Evolutionary conservation across 1,284 basidiomycete genomes (phyloP).

Genomic region (Ustilago bromivora): DNA sequence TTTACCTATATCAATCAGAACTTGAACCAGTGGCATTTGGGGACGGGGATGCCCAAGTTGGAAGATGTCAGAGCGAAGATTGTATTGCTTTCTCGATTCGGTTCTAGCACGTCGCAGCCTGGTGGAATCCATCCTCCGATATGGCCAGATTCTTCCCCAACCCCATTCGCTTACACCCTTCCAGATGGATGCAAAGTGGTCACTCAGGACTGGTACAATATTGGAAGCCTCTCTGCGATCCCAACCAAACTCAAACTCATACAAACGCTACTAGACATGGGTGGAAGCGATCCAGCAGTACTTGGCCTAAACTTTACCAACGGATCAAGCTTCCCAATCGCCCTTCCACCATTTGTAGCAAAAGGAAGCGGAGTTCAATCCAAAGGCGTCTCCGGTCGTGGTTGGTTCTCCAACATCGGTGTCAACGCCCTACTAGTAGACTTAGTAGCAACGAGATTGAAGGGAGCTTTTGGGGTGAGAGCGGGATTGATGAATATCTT

Average conservation of each 20-base stretch:
- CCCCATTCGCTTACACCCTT: conserved; percentile 34
- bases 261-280: conserved; percentile 13
- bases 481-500: conserved; percentile 39
- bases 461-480: not conserved
- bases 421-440: conserved; percentile 42
- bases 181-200: conserved; percentile 21
- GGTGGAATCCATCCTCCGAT: conserved; percentile 59
- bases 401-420: conserved; percentile 31
- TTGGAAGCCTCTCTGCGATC: conserved; percentile 34
- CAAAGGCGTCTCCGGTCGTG: not conserved
- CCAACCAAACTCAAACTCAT: conserved; percentile 45
- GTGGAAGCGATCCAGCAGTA: conserved; percentile 15
- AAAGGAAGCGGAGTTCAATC: conserved; percentile 40
- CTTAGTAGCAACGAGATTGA: conserved; percentile 26
- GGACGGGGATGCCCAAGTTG: conserved; percentile 38
- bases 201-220: conserved; percentile 61
- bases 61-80: conserved; percentile 50
- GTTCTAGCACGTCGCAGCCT: conserved; percentile 24
- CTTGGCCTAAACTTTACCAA: conserved; percentile 49
- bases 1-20: conserved; percentile 35
- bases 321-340: conserved; percentile 43
- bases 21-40: conserved; percentile 34
- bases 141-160: conserved; percentile 48
- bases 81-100: conserved; percentile 53
- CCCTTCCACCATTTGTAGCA: conserved; percentile 48